Evolutionary conservation across 306 rosid species (phyloP).

Genomic region (Cucurbita pepo): DNA sequence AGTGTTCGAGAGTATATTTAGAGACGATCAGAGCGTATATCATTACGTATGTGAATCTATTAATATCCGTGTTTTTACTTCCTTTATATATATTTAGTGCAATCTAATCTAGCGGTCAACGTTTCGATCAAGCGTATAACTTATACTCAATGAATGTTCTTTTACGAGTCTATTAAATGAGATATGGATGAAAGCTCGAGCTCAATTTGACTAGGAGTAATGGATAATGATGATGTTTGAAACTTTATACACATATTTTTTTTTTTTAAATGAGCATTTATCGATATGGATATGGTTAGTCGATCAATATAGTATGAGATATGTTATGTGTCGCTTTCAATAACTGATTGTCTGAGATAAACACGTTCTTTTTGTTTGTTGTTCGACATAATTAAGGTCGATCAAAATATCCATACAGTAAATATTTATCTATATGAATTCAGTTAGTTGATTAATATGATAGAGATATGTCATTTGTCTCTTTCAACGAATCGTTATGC

Average conservation of each 20-base stretch:
- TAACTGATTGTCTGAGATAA: background rate
- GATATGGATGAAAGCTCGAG: background rate
- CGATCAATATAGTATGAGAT: background rate
- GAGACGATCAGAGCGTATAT: background rate
- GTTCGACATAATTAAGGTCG: no score
- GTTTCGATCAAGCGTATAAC: background rate
- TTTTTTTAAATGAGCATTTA: background rate
- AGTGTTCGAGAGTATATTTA: background rate
- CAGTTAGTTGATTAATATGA: no score
- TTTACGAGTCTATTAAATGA: background rate
- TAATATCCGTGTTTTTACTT: background rate
- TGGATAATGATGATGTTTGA: background rate
- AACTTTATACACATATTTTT: background rate
- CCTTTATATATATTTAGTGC: background rate
- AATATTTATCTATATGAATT: no score
- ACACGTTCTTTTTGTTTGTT: background rate
- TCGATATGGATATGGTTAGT: background rate
- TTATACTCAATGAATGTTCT: background rate
- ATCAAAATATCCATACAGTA: no score
- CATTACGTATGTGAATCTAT: no score
- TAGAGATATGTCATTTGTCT: no score
- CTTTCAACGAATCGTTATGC: no score
- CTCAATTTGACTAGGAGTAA: background rate
- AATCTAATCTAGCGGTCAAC: background rate
- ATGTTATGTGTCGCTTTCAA: background rate